Conservation (phyloP, 257 asterid genomes). For the Plantago major region DNA sequence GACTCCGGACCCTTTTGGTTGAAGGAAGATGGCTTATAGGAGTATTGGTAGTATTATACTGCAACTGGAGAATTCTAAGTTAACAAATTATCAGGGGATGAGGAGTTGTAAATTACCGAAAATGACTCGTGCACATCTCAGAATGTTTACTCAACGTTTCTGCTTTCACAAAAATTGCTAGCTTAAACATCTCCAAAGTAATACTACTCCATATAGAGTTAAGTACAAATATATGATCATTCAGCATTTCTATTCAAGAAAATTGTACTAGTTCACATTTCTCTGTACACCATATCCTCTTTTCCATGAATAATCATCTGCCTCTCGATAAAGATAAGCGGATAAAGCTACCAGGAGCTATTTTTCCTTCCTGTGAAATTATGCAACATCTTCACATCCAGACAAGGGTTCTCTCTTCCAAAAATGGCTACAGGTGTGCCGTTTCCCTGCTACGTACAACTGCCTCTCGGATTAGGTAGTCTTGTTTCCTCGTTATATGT, state of each 20-base stretch:
- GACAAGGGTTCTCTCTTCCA: neutral
- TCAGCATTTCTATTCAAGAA: too few relatives aligned
- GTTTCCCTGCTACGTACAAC: neutral
- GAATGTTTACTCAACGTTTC: neutral
- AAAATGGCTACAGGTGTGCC: neutral
- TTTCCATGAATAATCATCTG: neutral
- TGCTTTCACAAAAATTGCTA: neutral
- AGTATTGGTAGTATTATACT: too few relatives aligned
- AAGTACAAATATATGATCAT: too few relatives aligned
- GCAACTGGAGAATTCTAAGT: too few relatives aligned
- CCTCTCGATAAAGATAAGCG: neutral
- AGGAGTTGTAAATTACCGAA: too few relatives aligned
- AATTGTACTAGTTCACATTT: neutral
- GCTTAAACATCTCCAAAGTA: too few relatives aligned
- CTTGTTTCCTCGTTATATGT: slow-evolving; percentile 7
- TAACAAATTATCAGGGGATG: too few relatives aligned
- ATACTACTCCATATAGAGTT: too few relatives aligned
- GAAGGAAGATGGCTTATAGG: too few relatives aligned
- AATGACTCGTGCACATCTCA: too few relatives aligned
- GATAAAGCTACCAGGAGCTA: neutral
- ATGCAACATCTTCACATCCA: neutral
- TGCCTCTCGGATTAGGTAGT: slow-evolving; percentile 5
- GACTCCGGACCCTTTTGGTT: too few relatives aligned
- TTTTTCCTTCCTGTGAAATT: slow-evolving; percentile 4
- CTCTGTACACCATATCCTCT: neutral